phyloP scores from a whole-genome alignment of 2,329 filamentous ascomycete genomes.

The Chaetomium globosum region DNA sequence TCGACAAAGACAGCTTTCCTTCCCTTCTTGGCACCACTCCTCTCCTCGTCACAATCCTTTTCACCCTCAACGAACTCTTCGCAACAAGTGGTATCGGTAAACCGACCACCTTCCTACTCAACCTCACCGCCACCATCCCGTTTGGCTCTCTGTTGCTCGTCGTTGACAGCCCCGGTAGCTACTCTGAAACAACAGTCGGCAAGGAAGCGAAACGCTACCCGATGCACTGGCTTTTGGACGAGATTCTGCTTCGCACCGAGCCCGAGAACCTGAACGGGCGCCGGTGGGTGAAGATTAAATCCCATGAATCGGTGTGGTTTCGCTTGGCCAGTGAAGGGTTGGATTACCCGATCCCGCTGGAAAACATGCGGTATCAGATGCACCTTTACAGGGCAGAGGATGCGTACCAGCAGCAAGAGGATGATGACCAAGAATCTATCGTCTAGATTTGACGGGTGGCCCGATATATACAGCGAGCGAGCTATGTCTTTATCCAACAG shows the following conservation, averaged over 20 bases:
- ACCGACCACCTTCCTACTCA: conserved; percentile 75
- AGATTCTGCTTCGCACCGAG: conserved; percentile 60
- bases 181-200: conserved; percentile 77
- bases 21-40: conserved; percentile 42
- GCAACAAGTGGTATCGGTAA: conserved; percentile 69
- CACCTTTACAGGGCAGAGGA: conserved; percentile 67
- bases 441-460: not conserved
- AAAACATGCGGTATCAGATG: conserved; percentile 94
- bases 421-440: conserved; percentile 19
- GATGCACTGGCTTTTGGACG: conserved; percentile 90
- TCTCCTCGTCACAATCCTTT: conserved; percentile 77
- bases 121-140: conserved; percentile 61
- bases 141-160: conserved; percentile 73
- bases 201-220: conserved; percentile 71
- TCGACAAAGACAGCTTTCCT: conserved; percentile 44
- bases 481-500: not conserved
- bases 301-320: conserved; percentile 84
- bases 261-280: conserved; percentile 38
- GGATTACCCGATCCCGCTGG: conserved; percentile 79
- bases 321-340: conserved; percentile 64
- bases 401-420: conserved; percentile 18
- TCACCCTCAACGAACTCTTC: conserved; percentile 95
- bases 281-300: conserved; percentile 73
- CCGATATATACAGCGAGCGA: not conserved
- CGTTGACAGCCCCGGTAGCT: conserved; percentile 90